Percentiles rank a stretch among this genome's conserved stretches.
Conservation (phyloP, 345 rosid species). For the Acer campestre region DNA sequence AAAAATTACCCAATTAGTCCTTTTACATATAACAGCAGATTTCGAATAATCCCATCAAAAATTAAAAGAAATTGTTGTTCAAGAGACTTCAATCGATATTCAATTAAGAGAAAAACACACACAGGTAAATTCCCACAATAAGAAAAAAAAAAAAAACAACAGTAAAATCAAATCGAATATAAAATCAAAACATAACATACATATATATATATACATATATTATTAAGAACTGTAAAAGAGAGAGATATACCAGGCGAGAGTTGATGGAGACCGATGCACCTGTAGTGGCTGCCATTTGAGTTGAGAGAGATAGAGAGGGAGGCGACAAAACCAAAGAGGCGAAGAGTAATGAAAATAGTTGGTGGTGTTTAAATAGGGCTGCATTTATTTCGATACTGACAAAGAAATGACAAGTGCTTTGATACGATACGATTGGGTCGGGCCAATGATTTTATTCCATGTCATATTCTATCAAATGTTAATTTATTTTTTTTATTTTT, state of each 20-base stretch:
- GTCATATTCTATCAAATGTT: no score
- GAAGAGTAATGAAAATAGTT: slow-evolving; percentile 23
- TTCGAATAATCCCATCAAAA: no score
- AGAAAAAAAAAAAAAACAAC: not conserved
- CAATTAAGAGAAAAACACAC: not conserved
- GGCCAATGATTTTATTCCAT: no score
- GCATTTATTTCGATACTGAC: not conserved
- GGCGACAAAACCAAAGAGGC: slow-evolving; percentile 39
- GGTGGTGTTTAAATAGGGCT: not conserved
- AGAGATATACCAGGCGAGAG: slow-evolving; percentile 30
- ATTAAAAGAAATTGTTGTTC: not conserved
- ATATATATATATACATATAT: not conserved
- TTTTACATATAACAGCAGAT: not conserved
- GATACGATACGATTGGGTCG: no score
- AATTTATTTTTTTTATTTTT: no score
- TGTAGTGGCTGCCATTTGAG: slow-evolving; percentile 47
- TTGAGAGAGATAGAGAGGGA: slow-evolving; percentile 7
- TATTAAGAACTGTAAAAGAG: not conserved
- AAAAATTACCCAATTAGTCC: not conserved
- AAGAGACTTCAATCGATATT: not conserved
- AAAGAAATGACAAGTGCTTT: not conserved
- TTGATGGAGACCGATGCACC: slow-evolving; percentile 42
- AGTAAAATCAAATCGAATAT: not conserved
- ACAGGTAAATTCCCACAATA: not conserved
- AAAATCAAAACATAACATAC: not conserved